phyloP scores from a whole-genome alignment of 805 yeast genomes.

The Candida multigemmis region DNA sequence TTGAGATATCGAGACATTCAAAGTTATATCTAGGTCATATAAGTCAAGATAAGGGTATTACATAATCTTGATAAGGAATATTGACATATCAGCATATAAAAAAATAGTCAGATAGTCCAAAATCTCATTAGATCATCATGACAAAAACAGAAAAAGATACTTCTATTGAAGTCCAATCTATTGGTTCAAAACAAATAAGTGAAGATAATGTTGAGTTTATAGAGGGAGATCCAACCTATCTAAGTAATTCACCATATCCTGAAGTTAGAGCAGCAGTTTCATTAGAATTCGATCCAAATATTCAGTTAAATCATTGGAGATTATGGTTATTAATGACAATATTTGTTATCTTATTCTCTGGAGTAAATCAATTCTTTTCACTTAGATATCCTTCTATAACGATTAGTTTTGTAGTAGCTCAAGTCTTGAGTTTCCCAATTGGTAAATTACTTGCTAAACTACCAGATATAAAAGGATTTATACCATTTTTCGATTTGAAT shows the following conservation, averaged over 20 bases:
- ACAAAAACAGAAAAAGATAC: too few relatives aligned
- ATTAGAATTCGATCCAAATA: slow-evolving; percentile 39
- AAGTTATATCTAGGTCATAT: too few relatives aligned
- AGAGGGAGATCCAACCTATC: too few relatives aligned
- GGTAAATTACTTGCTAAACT: slow-evolving; percentile 41
- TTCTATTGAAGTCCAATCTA: too few relatives aligned
- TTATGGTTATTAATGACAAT: slow-evolving; percentile 44
- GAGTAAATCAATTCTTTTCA: slow-evolving; percentile 50
- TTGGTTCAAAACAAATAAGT: too few relatives aligned
- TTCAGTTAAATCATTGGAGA: slow-evolving; percentile 45
- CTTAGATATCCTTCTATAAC: slow-evolving; percentile 47
- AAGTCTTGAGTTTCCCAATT: slow-evolving; percentile 51
- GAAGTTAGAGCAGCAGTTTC: slow-evolving; percentile 60
- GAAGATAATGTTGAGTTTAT: too few relatives aligned
- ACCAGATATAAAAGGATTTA: slow-evolving; percentile 17
- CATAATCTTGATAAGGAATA: too few relatives aligned
- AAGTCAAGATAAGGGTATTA: too few relatives aligned
- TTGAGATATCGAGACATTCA: too few relatives aligned
- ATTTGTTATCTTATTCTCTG: slow-evolving; percentile 48
- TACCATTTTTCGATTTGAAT: slow-evolving; percentile 6
- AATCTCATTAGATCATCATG: too few relatives aligned
- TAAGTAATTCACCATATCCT: slow-evolving; percentile 47
- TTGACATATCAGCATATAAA: too few relatives aligned
- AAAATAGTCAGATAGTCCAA: too few relatives aligned
- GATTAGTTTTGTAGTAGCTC: slow-evolving; percentile 44